Base-by-base conservation (phyloP, 1,284 basidiomycete genomes). In the Coniferiporia sulphurascens region DNA sequence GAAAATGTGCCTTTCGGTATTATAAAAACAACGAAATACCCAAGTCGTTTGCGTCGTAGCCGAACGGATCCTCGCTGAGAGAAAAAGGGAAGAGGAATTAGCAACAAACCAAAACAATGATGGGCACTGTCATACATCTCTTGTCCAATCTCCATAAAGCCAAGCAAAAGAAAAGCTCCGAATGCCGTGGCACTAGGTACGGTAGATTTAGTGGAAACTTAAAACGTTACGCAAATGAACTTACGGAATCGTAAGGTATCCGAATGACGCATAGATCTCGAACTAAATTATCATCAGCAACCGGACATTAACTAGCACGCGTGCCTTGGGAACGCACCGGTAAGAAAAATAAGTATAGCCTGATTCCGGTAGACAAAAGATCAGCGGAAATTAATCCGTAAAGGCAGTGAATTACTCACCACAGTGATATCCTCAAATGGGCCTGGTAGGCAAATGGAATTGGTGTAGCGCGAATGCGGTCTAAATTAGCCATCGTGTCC, bases 61-160 rank as follows among this genome's bases (percentile, higher is more conserved):
- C 81, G 75, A 86, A 86, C 0, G 85, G 85, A 65, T 87, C 85
- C 70, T 86, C 85, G 65, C 82, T 84, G 9, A 41, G 15, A 8
- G 38, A 41, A 65, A 55, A 49, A 19, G 58, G 15, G 9, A 41
- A 58, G 19, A 41, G 12, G 46, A 59, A 52, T 19, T 21, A 38
- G 51, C 44, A 27, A 27, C 27, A 35, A 12, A 32, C n/a, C 38
- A 50, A 32, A 52, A 7, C 48, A 34, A 21, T 21, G n/a, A 35
- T 44, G 45, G 34, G 3, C 55, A 55, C 44, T 15, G n/a, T 71
- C 79, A 38, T 62, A 84, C 82, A 87, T 85, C 67, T 87, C 84
- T 65, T 83, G 81, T 27, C 84, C 85, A 56, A 87, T 86, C 66
- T 87, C 85, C 19, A 88, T 76, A 78, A 89, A 87, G 53, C 86